Percentiles rank a stretch among this genome's conserved stretches.
phyloP scores from a whole-genome alignment of 75 land plant species.

The Selaginella tamariscina region DNA sequence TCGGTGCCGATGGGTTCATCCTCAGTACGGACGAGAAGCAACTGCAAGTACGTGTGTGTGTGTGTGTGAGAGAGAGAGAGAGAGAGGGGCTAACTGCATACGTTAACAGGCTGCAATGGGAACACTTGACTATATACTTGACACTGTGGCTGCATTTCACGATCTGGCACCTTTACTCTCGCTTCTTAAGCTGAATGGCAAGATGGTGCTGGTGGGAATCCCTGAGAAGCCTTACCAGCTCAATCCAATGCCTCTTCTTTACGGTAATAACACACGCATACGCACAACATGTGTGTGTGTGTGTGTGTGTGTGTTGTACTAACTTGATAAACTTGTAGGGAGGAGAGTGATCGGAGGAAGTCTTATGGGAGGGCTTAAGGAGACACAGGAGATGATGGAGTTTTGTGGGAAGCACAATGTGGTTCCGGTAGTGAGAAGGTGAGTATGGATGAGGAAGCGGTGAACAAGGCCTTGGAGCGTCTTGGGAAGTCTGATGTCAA shows the following conservation, averaged over 20 bases:
- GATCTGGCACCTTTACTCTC: conserved; percentile 51
- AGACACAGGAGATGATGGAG: conserved; percentile 73
- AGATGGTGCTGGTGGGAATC: conserved; percentile 53
- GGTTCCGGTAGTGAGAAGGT: conserved; percentile 41
- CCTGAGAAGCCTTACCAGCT: conserved; percentile 41
- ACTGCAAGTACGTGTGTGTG: conserved; percentile 39
- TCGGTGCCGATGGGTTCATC: conserved; percentile 56
- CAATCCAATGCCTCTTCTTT: conserved; percentile 29
- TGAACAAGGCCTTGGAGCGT: conserved; percentile 65
- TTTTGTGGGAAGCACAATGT: conserved; percentile 54
- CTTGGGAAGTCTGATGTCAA: conserved; percentile 53
- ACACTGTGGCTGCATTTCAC: conserved; percentile 29
- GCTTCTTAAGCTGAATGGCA: conserved; percentile 51
- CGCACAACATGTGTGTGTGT: background rate
- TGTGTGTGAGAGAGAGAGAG: too few species aligned
- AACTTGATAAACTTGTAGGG: background rate
- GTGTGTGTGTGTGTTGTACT: background rate
- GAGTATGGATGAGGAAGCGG: conserved; percentile 22
- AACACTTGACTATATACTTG: conserved; percentile 63
- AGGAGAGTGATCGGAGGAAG: conserved; percentile 24
- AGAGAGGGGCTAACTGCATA: too few species aligned
- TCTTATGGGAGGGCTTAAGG: conserved; percentile 47
- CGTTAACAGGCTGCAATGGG: background rate
- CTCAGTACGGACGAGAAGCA: conserved; percentile 41
- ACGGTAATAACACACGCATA: too few species aligned